phyloP scores from a whole-genome alignment of 768 basidiomycete genomes.

The Collybiopsis luxurians region DNA sequence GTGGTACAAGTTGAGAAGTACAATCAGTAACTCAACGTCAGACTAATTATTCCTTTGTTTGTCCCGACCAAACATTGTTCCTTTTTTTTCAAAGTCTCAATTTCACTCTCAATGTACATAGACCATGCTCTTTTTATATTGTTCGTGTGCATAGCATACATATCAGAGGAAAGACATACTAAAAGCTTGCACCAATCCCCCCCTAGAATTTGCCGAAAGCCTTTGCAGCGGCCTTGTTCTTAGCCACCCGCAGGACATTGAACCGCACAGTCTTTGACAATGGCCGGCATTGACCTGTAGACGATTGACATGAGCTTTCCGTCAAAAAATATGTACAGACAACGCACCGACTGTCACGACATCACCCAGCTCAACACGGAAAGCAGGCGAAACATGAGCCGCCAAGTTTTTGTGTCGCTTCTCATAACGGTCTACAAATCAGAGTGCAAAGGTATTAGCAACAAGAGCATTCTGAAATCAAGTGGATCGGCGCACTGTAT shows the following conservation, averaged over 20 bases:
- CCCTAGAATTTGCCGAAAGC: constrained; percentile 92
- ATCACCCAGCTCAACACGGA: constrained; percentile 96
- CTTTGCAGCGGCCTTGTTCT: constrained; percentile 90
- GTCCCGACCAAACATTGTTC: not conserved
- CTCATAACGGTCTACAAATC: constrained; percentile 96
- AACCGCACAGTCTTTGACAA: constrained; percentile 99
- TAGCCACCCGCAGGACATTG: constrained; percentile 95
- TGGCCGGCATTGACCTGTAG: constrained; percentile 93
- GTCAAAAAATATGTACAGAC: not conserved
- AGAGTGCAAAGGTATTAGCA: constrained; percentile 3
- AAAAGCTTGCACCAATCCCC: constrained; percentile 5
- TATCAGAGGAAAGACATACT: constrained; percentile 17
- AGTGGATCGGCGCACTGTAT: constrained; percentile 71
- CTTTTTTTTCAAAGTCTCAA: not conserved
- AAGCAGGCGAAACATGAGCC: constrained; percentile 95
- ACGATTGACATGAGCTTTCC: constrained; percentile 3
- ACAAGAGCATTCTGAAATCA: not conserved
- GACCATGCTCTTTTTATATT: constrained; percentile 18
- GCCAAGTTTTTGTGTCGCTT: constrained; percentile 99
- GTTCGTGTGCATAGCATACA: constrained; percentile 22
- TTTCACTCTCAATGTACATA: not conserved
- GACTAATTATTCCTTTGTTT: too few species aligned
- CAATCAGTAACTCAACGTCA: too few species aligned
- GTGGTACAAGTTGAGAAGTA: too few species aligned
- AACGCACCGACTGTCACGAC: constrained; percentile 89